A percentile compares a stretch with the other conserved stretches of the same genome.
phyloP scores from a whole-genome alignment of 139 green algal species.

The Diplosphaera chodatii region DNA sequence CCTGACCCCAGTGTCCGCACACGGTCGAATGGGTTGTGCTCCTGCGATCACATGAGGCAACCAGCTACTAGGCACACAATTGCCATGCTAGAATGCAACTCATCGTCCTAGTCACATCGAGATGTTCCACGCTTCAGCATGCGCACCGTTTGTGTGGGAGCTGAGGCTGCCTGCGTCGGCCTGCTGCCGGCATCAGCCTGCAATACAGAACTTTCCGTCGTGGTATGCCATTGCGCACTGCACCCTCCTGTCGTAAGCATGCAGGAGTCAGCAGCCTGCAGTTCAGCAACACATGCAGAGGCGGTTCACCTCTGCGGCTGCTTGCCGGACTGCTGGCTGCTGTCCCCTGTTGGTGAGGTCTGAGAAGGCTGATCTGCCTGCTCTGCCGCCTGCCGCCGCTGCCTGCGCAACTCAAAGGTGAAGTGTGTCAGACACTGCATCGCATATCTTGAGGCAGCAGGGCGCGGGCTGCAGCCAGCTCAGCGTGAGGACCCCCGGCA shows the following conservation, averaged over 20 bases:
- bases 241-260: too few relatives aligned
- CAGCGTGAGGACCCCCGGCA: too few relatives aligned
- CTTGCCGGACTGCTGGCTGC: background rate
- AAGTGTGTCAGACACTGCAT: background rate
- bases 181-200: background rate
- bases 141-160: background rate
- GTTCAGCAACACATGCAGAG: background rate
- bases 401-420: background rate
- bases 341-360: constrained; percentile 20
- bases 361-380: constrained; percentile 16
- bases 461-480: too few relatives aligned
- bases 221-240: too few relatives aligned
- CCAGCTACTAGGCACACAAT: too few relatives aligned
- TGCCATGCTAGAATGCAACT: too few relatives aligned
- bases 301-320: constrained; percentile 1
- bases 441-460: too few relatives aligned
- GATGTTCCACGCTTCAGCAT: too few relatives aligned
- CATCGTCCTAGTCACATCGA: too few relatives aligned
- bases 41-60: background rate
- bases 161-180: background rate
- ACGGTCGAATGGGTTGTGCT: background rate
- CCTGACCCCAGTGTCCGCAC: background rate
- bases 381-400: constrained; percentile 8
- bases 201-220: too few relatives aligned
- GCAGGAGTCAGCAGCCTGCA: background rate